phyloP scores from a whole-genome alignment of 2,329 filamentous ascomycete species.

The Fusarium palustre region DNA sequence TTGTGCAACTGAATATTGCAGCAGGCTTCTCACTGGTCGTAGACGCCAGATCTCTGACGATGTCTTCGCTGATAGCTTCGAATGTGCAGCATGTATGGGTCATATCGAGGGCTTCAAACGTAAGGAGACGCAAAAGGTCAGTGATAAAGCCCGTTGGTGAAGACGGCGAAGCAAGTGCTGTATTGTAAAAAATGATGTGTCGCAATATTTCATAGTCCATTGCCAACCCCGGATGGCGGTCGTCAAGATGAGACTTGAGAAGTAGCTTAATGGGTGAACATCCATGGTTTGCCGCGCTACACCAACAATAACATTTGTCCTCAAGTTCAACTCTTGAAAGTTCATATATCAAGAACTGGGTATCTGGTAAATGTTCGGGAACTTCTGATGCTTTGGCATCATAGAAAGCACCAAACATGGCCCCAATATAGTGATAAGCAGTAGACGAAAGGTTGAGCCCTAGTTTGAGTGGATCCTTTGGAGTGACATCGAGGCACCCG shows the following conservation, averaged over 20 bases:
- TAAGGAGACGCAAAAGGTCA: not conserved
- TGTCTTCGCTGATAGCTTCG: rapidly evolving
- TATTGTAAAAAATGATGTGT: not conserved
- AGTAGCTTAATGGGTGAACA: not conserved
- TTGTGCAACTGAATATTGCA: not conserved
- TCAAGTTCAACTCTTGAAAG: not conserved
- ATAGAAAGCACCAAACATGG: not conserved
- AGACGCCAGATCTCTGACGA: rapidly evolving
- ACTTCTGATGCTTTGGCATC: rapidly evolving
- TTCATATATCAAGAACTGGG: not conserved
- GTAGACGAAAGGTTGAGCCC: not conserved
- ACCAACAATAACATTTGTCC: not conserved
- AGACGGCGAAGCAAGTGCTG: rapidly evolving
- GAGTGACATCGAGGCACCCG: not conserved
- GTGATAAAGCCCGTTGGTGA: not conserved
- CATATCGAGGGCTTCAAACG: not conserved
- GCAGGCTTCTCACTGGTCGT: rapidly evolving
- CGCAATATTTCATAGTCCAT: not conserved
- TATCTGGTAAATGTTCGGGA: rapidly evolving
- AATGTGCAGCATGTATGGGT: not conserved
- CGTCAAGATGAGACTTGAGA: not conserved
- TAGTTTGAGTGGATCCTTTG: not conserved
- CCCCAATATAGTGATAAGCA: not conserved
- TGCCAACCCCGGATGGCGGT: rapidly evolving
- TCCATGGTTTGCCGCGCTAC: not conserved